Conservation (phyloP, 768 basidiomycete species). For the Ramaria sp. region DNA sequence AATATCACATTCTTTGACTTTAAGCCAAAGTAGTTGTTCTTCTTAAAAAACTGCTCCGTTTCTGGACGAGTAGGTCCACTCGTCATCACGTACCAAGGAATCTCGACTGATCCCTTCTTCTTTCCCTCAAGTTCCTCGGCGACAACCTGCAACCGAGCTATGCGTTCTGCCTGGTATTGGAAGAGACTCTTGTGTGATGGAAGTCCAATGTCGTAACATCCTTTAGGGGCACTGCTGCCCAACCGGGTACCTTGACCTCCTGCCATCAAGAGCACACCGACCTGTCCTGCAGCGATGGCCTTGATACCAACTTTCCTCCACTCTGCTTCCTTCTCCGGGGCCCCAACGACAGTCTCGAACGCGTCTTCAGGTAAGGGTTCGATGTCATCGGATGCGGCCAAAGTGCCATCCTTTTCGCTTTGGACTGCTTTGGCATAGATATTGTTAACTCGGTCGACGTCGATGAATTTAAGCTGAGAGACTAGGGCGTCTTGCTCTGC, state of each 20-base stretch:
- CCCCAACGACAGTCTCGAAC: slow-evolving; percentile 48
- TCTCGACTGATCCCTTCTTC: slow-evolving; percentile 48
- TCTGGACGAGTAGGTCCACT: slow-evolving; percentile 86
- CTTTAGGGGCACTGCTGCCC: slow-evolving; percentile 88
- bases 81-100: slow-evolving; percentile 99
- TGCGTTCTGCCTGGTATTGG: slow-evolving; percentile 96
- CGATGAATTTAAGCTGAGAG: slow-evolving; percentile 65
- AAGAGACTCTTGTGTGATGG: slow-evolving; percentile 91
- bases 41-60: slow-evolving; percentile 77
- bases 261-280: slow-evolving; percentile 95
- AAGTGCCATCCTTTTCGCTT: slow-evolving; percentile 40
- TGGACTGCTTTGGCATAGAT: slow-evolving; percentile 70
- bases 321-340: slow-evolving; percentile 44
- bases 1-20: slow-evolving; percentile 70
- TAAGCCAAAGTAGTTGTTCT: slow-evolving; percentile 75
- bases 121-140: slow-evolving; percentile 49
- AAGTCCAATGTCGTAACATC: slow-evolving; percentile 94
- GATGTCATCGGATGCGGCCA: slow-evolving; percentile 37
- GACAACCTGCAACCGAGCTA: slow-evolving; percentile 68
- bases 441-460: slow-evolving; percentile 86
- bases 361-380: slow-evolving; percentile 74
- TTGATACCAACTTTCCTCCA: slow-evolving; percentile 76
- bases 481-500: slow-evolving; percentile 52
- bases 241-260: slow-evolving; percentile 96
- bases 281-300: slow-evolving; percentile 72